Conservation (phyloP, 1,139 yeast species). For the Arxiozyma slooffiae region DNA sequence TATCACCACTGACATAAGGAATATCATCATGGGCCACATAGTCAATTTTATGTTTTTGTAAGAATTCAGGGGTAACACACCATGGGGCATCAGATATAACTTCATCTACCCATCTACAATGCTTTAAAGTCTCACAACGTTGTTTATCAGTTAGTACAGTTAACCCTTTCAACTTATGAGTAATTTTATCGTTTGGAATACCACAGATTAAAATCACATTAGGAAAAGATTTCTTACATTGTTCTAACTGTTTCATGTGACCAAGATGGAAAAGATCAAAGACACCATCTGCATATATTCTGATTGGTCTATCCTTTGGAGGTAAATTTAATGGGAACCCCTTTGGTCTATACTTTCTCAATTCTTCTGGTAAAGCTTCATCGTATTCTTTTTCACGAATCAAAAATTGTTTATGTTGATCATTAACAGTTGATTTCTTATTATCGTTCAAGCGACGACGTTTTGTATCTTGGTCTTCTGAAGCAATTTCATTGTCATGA, state of each 20-base stretch:
- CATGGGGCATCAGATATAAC: constrained; percentile 92
- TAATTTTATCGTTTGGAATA: constrained; percentile 78
- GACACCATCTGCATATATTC: constrained; percentile 95
- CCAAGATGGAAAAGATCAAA: constrained; percentile 94
- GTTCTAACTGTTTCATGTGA: constrained; percentile 95
- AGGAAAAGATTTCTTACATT: constrained; percentile 85
- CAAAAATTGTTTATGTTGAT: constrained; percentile 27
- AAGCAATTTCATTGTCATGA: constrained; percentile 27
- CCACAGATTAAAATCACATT: constrained; percentile 84
- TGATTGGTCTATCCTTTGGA: constrained; percentile 73
- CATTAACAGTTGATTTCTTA: not conserved
- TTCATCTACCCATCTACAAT: constrained; percentile 96
- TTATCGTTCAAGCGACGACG: constrained; percentile 11
- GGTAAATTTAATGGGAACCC: constrained; percentile 72
- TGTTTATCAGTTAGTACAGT: constrained; percentile 84
- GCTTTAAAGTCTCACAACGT: constrained; percentile 77
- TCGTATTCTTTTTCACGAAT: constrained; percentile 45
- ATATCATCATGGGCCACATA: constrained; percentile 96
- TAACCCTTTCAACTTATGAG: constrained; percentile 85
- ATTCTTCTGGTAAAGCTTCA: constrained; percentile 50
- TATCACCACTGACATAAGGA: constrained; percentile 81
- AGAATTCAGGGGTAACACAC: constrained; percentile 79
- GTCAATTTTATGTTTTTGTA: constrained; percentile 72
- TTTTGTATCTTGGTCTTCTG: constrained; percentile 17
- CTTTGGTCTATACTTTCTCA: constrained; percentile 58